Conservation (phyloP, 129 eudicot genomes). For the Helianthus tuberosus region DNA sequence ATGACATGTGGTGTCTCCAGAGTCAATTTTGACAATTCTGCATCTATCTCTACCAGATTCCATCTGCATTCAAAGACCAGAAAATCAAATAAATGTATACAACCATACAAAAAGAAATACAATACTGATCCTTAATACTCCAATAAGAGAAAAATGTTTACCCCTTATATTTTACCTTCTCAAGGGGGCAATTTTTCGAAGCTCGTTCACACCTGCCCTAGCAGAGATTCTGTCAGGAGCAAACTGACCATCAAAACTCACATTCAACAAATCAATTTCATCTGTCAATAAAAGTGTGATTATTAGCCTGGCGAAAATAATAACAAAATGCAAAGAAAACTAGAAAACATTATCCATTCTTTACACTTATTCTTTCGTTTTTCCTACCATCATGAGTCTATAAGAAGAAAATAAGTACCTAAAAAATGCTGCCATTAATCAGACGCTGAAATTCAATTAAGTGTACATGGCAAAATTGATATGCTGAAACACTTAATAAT, state of each 20-base stretch:
- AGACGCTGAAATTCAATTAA: background rate
- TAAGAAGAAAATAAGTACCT: background rate
- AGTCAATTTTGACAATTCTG: constrained; percentile 67
- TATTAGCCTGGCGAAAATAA: constrained; percentile 5
- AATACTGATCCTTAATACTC: background rate
- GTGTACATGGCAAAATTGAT: background rate
- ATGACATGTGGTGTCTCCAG: constrained; percentile 84
- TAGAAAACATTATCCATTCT: background rate
- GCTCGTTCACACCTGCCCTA: constrained; percentile 78
- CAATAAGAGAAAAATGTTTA: background rate
- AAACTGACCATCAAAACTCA: constrained; percentile 86
- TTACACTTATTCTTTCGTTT: background rate
- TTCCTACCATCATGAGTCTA: background rate
- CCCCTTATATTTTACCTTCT: constrained; percentile 56
- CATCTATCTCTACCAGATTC: constrained; percentile 97
- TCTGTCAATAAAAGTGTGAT: constrained; percentile 48
- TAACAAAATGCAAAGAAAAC: background rate
- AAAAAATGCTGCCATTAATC: background rate
- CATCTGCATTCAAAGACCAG: constrained; percentile 56
- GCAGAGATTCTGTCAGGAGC: constrained; percentile 99
- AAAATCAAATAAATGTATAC: constrained; percentile 7
- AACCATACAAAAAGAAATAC: background rate
- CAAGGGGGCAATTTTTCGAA: constrained; percentile 54
- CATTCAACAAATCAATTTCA: constrained; percentile 92
- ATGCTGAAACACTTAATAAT: background rate